A percentile compares a stretch with the other conserved stretches of the same genome.
Conservation (phyloP, 2,329 filamentous ascomycete genomes). For the Exophiala spinifera region DNA sequence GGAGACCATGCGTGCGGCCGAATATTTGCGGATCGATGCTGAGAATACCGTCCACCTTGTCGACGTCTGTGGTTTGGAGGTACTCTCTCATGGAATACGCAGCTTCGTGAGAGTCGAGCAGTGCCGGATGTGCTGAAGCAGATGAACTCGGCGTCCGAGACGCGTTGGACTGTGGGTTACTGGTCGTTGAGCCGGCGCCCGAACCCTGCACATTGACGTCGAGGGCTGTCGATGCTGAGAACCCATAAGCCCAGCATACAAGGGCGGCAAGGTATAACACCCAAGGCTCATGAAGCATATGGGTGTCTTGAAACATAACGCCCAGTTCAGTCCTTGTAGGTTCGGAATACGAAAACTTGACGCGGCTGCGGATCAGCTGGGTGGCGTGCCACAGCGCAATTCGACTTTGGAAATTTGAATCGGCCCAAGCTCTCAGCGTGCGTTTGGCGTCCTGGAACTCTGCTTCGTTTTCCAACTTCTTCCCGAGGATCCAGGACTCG, state of each 20-base stretch:
- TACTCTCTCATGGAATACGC: conserved; percentile 21
- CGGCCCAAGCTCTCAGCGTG: conserved; percentile 33
- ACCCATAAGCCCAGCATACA: conserved; percentile 37
- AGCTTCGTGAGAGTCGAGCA: conserved; percentile 22
- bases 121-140: conserved; percentile 19
- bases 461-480: conserved; percentile 34
- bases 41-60: conserved; percentile 17
- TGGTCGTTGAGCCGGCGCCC: conserved; percentile 15
- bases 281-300: conserved; percentile 37
- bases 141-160: conserved; percentile 17
- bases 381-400: conserved; percentile 36
- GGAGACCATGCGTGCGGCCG: conserved; percentile 31
- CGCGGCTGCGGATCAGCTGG: conserved; percentile 25
- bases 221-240: conserved; percentile 16
- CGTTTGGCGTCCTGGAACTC: conserved; percentile 34
- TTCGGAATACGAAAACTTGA: conserved; percentile 14
- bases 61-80: conserved; percentile 21
- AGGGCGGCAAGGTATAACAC: conserved; percentile 34
- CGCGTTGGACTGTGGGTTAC: conserved; percentile 17
- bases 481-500: conserved; percentile 38
- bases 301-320: conserved; percentile 20
- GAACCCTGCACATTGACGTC: conserved; percentile 11
- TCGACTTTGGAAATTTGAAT: conserved; percentile 29
- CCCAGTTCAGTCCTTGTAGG: conserved; percentile 9
- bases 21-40: conserved; percentile 23